phyloP scores from a whole-genome alignment of 768 basidiomycete genomes.

The Amanita phalloides region DNA sequence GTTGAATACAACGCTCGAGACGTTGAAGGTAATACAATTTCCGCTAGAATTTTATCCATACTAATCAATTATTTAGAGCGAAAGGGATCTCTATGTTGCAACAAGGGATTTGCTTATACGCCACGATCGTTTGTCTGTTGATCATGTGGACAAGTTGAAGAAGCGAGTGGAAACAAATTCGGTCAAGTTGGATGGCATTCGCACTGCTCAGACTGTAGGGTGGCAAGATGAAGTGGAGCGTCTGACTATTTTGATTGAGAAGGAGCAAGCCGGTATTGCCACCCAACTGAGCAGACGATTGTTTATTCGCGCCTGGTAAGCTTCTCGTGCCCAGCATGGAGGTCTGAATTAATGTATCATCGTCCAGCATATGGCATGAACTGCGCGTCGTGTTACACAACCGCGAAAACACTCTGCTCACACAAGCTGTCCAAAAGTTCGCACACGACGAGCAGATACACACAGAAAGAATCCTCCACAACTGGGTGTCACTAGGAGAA shows the following conservation, averaged over 20 bases:
- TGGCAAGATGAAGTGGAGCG: slow-evolving; percentile 86
- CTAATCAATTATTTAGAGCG: slow-evolving; percentile 30
- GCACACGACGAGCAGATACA: slow-evolving; percentile 66
- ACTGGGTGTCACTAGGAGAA: slow-evolving; percentile 68
- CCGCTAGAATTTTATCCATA: neutral
- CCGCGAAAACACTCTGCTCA: slow-evolving; percentile 74
- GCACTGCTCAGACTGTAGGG: slow-evolving; percentile 60
- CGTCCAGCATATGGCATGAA: slow-evolving; percentile 84
- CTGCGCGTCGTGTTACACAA: slow-evolving; percentile 89
- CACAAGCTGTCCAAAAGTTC: slow-evolving; percentile 62
- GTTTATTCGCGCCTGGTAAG: slow-evolving; percentile 81
- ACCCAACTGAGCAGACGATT: slow-evolving; percentile 68
- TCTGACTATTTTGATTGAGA: slow-evolving; percentile 60
- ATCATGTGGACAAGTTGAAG: slow-evolving; percentile 80
- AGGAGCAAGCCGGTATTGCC: slow-evolving; percentile 75
- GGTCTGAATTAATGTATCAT: neutral
- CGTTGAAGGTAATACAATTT: slow-evolving; percentile 48
- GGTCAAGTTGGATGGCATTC: slow-evolving; percentile 66
- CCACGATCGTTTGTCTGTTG: slow-evolving; percentile 80
- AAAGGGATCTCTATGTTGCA: slow-evolving; percentile 82
- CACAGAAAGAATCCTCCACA: slow-evolving; percentile 46
- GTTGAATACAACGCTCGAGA: slow-evolving; percentile 62
- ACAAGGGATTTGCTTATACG: slow-evolving; percentile 81
- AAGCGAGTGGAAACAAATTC: slow-evolving; percentile 75
- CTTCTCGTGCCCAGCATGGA: neutral